phyloP scores from a whole-genome alignment of 495 filamentous ascomycete genomes.

The Mycothermus thermophilus region DNA sequence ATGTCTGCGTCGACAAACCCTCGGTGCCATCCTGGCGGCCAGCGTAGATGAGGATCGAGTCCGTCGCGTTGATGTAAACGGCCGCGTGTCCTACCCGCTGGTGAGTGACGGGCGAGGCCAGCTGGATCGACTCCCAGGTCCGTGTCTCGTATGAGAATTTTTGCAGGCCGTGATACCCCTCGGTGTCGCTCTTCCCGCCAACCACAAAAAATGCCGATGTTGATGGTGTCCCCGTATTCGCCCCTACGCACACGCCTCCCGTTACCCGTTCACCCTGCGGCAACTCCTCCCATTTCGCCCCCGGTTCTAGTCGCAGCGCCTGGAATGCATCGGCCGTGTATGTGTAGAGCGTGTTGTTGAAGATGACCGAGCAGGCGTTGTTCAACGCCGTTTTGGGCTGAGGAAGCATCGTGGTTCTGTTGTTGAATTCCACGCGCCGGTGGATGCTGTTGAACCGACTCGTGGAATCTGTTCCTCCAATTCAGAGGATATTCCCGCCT shows the following conservation, averaged over 20 bases:
- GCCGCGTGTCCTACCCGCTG: conserved; percentile 63
- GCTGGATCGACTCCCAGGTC: conserved; percentile 57
- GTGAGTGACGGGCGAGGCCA: conserved; percentile 41
- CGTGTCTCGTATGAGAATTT: conserved; percentile 63
- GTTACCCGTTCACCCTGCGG: conserved; percentile 51
- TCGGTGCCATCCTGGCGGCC: conserved; percentile 48
- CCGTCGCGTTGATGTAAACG: conserved; percentile 54
- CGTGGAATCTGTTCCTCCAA: conserved; percentile 9
- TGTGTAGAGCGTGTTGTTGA: conserved; percentile 73
- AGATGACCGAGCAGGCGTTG: conserved; percentile 69
- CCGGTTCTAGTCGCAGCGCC: conserved; percentile 51
- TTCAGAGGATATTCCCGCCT: conserved; percentile 1
- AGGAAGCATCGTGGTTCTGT: conserved; percentile 43
- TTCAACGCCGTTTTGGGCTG: conserved; percentile 49
- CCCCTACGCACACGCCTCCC: conserved; percentile 65
- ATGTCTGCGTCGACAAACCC: conserved; percentile 56
- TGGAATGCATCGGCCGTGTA: conserved; percentile 67
- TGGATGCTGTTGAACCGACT: neutral
- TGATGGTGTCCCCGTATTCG: conserved; percentile 38
- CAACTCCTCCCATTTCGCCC: conserved; percentile 56
- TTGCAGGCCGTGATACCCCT: conserved; percentile 64
- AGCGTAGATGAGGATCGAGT: conserved; percentile 68
- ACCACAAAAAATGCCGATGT: conserved; percentile 65
- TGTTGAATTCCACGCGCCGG: conserved; percentile 9
- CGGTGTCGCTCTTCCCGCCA: conserved; percentile 48